Evolutionary conservation across 306 rosid species (phyloP).

Genomic region (Hippophae tibetana): DNA sequence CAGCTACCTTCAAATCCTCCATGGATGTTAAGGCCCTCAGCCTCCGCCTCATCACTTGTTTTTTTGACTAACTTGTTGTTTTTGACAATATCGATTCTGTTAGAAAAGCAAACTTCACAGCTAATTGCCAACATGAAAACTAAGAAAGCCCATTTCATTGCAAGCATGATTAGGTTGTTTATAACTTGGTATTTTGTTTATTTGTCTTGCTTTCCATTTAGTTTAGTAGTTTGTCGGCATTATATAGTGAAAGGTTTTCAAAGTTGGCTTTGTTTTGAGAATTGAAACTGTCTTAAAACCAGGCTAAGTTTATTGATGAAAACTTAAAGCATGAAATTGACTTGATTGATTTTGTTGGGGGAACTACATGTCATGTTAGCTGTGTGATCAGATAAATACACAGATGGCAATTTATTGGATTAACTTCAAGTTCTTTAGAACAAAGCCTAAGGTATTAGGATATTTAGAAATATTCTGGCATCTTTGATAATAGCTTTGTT

Average conservation of each 20-base stretch:
- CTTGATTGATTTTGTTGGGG: constrained; percentile 4
- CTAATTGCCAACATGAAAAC: constrained; percentile 4
- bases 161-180: constrained; percentile 2
- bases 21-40: not conserved
- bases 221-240: not conserved
- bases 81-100: not conserved
- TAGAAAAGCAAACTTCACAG: constrained; percentile 12
- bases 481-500: too few relatives aligned
- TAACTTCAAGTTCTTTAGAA: not conserved
- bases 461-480: too few relatives aligned
- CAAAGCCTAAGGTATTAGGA: too few relatives aligned
- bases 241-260: not conserved
- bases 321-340: not conserved
- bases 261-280: not conserved
- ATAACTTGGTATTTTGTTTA: not conserved
- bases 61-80: not conserved
- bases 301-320: constrained; percentile 1
- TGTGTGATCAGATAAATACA: constrained; percentile 12
- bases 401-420: not conserved
- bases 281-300: not conserved
- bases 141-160: not conserved
- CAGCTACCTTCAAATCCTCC: not conserved
- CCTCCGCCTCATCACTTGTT: not conserved
- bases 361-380: constrained; percentile 3
- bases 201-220: not conserved